A percentile compares a stretch with the other conserved stretches of the same genome.
These are phyloP conservation scores for Encephalitozoon intestinalis DNA, from an alignment of 371 early-diverging fungal genomes.

Conservation along the genomic window DNA sequence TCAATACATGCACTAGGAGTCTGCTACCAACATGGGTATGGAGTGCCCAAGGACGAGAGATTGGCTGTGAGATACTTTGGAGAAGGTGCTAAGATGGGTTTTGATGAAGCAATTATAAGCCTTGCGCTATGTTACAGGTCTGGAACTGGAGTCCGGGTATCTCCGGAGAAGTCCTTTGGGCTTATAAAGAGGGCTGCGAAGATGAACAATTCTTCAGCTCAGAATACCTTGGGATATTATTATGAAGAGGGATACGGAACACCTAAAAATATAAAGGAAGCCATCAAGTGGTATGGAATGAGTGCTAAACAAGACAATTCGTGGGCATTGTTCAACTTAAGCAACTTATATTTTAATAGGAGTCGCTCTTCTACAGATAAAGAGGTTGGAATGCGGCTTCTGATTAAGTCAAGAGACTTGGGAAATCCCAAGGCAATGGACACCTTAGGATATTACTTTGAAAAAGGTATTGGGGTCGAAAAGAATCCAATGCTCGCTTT, in stretches of 20 bases:
- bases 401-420: constrained; percentile 12
- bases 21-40: constrained; percentile 38
- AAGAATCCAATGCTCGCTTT: constrained; percentile 30
- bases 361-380: constrained; percentile 65
- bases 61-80: constrained; percentile 24
- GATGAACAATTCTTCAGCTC: constrained; percentile 35
- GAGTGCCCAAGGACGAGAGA: constrained; percentile 17
- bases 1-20: constrained; percentile 41
- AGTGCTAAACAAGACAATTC: constrained; percentile 67
- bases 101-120: constrained; percentile 31
- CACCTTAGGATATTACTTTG: constrained; percentile 55
- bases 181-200: constrained; percentile 37
- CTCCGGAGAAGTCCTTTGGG: constrained; percentile 15
- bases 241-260: constrained; percentile 74
- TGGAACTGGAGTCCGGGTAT: constrained; percentile 19
- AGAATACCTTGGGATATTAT: constrained; percentile 59
- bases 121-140: constrained; percentile 44
- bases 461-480: constrained; percentile 36
- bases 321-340: constrained; percentile 62
- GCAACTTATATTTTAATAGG: constrained; percentile 58
- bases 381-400: constrained; percentile 60
- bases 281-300: constrained; percentile 67
- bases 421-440: constrained; percentile 47
- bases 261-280: constrained; percentile 62
- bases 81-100: background rate